Conservation (phyloP, 2,329 filamentous ascomycete genomes). For the Hypomyces rosellus region DNA sequence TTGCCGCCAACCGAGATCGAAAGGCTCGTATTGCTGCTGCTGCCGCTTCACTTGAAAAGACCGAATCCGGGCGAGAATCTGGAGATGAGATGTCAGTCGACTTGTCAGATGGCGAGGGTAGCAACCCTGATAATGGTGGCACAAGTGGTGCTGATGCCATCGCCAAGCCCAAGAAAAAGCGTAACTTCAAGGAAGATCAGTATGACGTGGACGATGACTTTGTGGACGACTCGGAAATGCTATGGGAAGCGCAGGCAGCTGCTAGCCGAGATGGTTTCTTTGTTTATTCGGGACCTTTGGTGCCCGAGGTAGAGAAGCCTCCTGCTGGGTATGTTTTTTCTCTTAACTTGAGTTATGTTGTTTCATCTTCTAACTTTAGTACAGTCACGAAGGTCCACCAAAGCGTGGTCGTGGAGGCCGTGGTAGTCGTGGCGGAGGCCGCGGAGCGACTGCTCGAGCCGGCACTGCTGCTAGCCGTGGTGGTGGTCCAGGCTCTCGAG, state of each 20-base stretch:
- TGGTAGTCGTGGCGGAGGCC: conserved; percentile 47
- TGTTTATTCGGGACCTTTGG: conserved; percentile 87
- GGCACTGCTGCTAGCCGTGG: conserved; percentile 38
- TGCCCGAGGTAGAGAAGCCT: conserved; percentile 78
- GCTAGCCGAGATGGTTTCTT: conserved; percentile 96
- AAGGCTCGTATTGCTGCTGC: conserved; percentile 84
- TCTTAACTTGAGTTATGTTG: not conserved
- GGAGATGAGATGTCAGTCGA: conserved; percentile 82
- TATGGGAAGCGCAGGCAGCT: conserved; percentile 93
- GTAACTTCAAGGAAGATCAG: conserved; percentile 73
- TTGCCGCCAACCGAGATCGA: conserved; percentile 82
- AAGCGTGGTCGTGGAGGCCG: conserved; percentile 57
- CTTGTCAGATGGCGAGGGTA: conserved; percentile 66
- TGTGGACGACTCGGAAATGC: conserved; percentile 86
- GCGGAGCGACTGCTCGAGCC: conserved; percentile 56
- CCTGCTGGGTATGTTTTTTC: conserved; percentile 42
- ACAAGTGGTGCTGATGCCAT: conserved; percentile 55
- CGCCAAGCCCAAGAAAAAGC: conserved; percentile 68
- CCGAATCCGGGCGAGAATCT: conserved; percentile 60
- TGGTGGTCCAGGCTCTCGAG: conserved; percentile 63
- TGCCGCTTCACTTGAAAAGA: conserved; percentile 75
- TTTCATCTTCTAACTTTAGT: conserved; percentile 27
- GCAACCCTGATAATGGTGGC: conserved; percentile 77
- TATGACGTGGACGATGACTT: conserved; percentile 81
- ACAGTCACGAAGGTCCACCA: conserved; percentile 65